These are phyloP conservation scores for Trypanosoma caninum DNA, from an alignment of 208 protist species.

Conservation along the genomic window DNA sequence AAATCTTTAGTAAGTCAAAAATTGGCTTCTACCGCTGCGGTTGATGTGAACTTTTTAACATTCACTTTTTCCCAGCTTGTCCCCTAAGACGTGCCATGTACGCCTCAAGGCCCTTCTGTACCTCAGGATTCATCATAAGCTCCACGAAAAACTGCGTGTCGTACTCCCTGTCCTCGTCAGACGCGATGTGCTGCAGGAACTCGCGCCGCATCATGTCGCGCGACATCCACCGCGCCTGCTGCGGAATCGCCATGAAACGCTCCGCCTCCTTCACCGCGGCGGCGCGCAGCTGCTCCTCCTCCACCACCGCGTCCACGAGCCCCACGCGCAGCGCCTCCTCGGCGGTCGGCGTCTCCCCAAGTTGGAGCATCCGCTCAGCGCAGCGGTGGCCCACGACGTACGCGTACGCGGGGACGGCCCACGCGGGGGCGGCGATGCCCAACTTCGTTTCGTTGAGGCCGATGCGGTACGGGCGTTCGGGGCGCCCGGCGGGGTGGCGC, in stretches of 20 bases:
- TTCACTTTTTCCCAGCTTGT: conserved; percentile 44
- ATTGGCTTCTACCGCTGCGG: too few species aligned
- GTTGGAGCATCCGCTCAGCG: conserved; percentile 76
- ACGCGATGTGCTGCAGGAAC: conserved; percentile 62
- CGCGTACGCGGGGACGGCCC: conserved; percentile 69
- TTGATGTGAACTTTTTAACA: too few species aligned
- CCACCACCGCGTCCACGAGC: conserved; percentile 61
- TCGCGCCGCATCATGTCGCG: conserved; percentile 81
- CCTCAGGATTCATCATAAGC: conserved; percentile 64
- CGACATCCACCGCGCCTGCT: conserved; percentile 75
- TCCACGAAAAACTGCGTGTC: conserved; percentile 77
- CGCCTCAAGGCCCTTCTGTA: conserved; percentile 56
- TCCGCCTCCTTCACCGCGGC: conserved; percentile 51
- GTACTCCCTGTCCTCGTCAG: conserved; percentile 75
- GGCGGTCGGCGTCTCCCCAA: conserved; percentile 66
- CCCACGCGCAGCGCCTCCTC: conserved; percentile 60
- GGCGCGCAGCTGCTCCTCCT: conserved; percentile 43
- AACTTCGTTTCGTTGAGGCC: conserved; percentile 83
- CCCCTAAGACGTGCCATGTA: conserved; percentile 61
- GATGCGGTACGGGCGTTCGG: conserved; percentile 64
- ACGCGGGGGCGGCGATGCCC: conserved; percentile 59
- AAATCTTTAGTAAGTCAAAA: too few species aligned
- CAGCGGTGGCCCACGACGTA: conserved; percentile 60
- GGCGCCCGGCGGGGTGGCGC: conserved; percentile 37
- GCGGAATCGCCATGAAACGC: conserved; percentile 55